Evolutionary conservation across 495 filamentous ascomycete genomes (phyloP).

Genomic region (Thozetella sp.): DNA sequence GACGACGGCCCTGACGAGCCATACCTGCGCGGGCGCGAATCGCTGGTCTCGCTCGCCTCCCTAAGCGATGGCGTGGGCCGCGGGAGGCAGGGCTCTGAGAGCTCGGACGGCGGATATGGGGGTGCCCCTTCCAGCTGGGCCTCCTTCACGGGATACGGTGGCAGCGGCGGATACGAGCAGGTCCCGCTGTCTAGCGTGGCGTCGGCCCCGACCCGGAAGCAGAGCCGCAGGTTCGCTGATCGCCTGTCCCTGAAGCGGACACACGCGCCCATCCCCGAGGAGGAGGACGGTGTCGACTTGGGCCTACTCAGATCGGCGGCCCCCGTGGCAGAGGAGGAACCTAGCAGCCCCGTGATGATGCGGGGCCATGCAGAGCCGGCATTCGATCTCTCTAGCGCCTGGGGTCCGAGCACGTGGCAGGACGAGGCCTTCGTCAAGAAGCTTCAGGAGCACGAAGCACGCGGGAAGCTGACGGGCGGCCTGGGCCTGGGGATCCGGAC

Average conservation of each 20-base stretch:
- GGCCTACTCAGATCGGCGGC: conserved; percentile 36
- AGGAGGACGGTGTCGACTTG: conserved; percentile 41
- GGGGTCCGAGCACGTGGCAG: conserved; percentile 34
- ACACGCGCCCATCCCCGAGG: conserved; percentile 43
- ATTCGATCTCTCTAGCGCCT: conserved; percentile 37
- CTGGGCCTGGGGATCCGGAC: conserved; percentile 45
- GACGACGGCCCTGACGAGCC: conserved; percentile 11
- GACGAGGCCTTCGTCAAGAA: conserved; percentile 37
- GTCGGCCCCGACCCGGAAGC: conserved; percentile 8
- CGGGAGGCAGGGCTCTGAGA: not conserved
- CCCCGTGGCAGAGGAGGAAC: conserved; percentile 17
- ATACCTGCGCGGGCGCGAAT: conserved; percentile 34
- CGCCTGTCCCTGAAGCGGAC: conserved; percentile 11
- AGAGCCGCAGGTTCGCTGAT: conserved; percentile 14
- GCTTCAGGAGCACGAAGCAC: conserved; percentile 43
- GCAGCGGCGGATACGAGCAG: conserved; percentile 33
- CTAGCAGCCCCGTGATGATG: conserved; percentile 11
- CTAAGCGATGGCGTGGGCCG: conserved; percentile 16
- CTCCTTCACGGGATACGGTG: conserved; percentile 11
- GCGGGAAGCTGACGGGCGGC: conserved; percentile 49
- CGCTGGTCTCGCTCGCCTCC: conserved; percentile 42
- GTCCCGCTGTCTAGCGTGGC: conserved; percentile 15
- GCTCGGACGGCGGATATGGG: conserved; percentile 12
- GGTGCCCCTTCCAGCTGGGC: conserved; percentile 12
- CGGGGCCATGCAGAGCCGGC: conserved; percentile 17